These are phyloP conservation scores for Hanseniaspora jakobsenii DNA, from an alignment of 805 yeast species.

Conservation along the genomic window DNA sequence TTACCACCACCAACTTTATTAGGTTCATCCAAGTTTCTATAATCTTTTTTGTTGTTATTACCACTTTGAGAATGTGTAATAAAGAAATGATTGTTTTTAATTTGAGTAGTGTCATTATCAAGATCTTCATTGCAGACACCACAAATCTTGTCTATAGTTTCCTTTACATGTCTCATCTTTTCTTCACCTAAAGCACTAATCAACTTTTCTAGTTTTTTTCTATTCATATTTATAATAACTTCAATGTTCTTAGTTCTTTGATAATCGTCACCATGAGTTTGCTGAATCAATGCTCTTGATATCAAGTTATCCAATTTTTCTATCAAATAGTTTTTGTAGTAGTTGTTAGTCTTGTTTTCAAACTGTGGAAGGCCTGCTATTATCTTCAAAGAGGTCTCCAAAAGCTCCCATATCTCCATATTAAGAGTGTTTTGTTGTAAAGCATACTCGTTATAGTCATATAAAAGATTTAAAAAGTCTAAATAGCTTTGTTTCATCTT, in stretches of 20 bases:
- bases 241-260: conserved; percentile 9
- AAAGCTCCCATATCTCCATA: conserved; percentile 19
- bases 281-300: conserved; percentile 1
- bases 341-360: conserved; percentile 27
- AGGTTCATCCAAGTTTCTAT: too few relatives aligned
- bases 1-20: not conserved
- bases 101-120: not conserved
- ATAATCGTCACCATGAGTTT: not conserved
- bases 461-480: conserved; percentile 27
- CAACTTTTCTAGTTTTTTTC: not conserved
- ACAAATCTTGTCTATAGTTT: conserved; percentile 4
- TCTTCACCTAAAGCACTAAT: conserved; percentile 3
- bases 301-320: conserved; percentile 25
- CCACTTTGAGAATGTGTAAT: too few relatives aligned
- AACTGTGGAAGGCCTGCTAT: conserved; percentile 26
- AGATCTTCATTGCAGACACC: not conserved
- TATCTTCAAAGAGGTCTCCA: conserved; percentile 25
- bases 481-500: conserved; percentile 25
- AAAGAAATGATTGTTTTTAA: too few relatives aligned
- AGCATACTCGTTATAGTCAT: conserved; percentile 22
- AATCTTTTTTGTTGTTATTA: too few relatives aligned
- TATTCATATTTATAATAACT: conserved; percentile 11
- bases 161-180: conserved; percentile 3
- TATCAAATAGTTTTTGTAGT: conserved; percentile 28
- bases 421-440: conserved; percentile 1